These are phyloP conservation scores for Aspergillus ochraceus DNA, from an alignment of 2,329 filamentous ascomycete species.

Conservation along the genomic window DNA sequence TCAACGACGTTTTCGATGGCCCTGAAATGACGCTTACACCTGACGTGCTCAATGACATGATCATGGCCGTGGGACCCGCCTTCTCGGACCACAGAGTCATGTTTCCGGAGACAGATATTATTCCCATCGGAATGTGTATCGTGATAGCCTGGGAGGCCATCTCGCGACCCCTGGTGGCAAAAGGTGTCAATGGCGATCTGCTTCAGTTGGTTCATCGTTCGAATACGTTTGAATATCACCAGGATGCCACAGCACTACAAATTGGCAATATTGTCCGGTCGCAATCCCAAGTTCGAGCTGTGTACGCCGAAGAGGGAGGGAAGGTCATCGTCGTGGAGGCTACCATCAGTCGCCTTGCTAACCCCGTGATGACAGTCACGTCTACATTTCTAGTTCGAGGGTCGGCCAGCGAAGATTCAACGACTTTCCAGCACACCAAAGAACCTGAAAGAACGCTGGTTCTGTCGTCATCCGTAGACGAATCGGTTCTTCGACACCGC, in stretches of 20 bases:
- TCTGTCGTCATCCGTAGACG: slow-evolving; percentile 9
- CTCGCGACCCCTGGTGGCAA: slow-evolving; percentile 9
- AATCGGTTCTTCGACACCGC: slow-evolving; percentile 10
- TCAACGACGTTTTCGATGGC: slow-evolving; percentile 79
- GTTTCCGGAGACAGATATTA: neutral
- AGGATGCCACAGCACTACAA: slow-evolving; percentile 2
- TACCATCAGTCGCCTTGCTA: slow-evolving; percentile 9
- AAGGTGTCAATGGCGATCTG: slow-evolving; percentile 13
- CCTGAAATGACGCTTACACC: slow-evolving; percentile 12
- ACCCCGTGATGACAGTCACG: slow-evolving; percentile 12
- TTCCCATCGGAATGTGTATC: slow-evolving; percentile 15
- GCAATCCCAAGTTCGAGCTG: slow-evolving; percentile 11
- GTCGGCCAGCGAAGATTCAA: neutral
- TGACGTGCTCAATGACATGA: slow-evolving; percentile 66
- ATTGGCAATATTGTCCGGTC: slow-evolving; percentile 16
- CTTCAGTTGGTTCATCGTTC: slow-evolving; percentile 18
- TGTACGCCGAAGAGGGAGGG: slow-evolving; percentile 13
- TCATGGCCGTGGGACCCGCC: slow-evolving; percentile 6
- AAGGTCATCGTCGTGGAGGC: slow-evolving; percentile 13
- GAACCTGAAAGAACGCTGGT: slow-evolving; percentile 8
- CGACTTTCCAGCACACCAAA: slow-evolving; percentile 7
- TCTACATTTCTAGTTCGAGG: slow-evolving; percentile 17
- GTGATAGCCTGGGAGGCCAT: slow-evolving; percentile 19
- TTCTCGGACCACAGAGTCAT: slow-evolving; percentile 12
- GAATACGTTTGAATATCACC: slow-evolving; percentile 14